Conservation (phyloP, 306 rosid genomes). For the Malus sieversii region DNA sequence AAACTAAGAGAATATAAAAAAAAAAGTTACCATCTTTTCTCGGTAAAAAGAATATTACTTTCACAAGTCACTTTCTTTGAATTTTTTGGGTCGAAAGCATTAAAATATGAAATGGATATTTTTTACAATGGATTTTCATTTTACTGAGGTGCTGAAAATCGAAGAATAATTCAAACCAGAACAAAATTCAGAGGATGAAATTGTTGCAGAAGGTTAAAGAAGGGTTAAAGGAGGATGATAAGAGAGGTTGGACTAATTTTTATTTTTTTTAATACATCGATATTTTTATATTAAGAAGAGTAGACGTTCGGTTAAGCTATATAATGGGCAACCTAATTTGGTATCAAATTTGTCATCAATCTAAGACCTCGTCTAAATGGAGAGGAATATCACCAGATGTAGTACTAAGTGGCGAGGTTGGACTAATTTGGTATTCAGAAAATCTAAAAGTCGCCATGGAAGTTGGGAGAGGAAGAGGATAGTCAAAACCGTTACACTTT, state of each 20-base stretch:
- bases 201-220: background rate
- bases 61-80: background rate
- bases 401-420: no score
- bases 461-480: background rate
- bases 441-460: background rate
- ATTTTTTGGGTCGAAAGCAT: background rate
- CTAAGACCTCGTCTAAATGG: no score
- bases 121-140: background rate
- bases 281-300: no score
- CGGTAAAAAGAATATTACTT: background rate
- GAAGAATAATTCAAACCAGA: background rate
- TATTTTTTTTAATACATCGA: no score
- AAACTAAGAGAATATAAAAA: background rate
- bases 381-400: no score
- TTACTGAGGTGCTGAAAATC: background rate
- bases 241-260: background rate
- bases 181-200: background rate
- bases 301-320: no score
- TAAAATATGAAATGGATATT: background rate
- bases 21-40: background rate
- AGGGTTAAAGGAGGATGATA: background rate
- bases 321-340: rapidly evolving
- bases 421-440: background rate
- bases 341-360: no score
- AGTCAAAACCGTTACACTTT: slow-evolving; percentile 20